Base-by-base conservation (phyloP, 495 filamentous ascomycete species). In the Xylaria castorea region DNA sequence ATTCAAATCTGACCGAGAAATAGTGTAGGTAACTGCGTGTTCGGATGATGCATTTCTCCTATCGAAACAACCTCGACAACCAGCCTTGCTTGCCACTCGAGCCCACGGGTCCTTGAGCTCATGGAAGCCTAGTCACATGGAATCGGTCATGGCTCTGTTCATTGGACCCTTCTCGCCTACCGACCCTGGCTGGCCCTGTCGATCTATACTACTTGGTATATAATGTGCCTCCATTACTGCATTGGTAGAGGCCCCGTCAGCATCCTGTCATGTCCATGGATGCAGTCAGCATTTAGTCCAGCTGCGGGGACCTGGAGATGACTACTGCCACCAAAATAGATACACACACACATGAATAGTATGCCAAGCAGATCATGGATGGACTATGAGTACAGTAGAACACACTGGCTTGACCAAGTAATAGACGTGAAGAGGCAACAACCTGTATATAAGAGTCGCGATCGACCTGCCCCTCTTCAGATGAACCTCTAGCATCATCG, bases 281-380 rank as follows among this genome's bases (percentile, higher is more conserved):
- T 38, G 25, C 70, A 36, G 55, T 71, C 70, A 71, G 70, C 70
- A 65, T 58, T 61, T 63, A 64, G 63, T 42, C 42, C 11, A 40
- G 34, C 40, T 66, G 61, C 48, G 60, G 70, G 61, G 34, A 66
- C 70, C 70, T 46, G 27, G 38, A 72, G 62, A 72, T 72, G 70
- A 72, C 70, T 72, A 67, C 62, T 60, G 16, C 20, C 63, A 53
- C 63, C 14, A 67, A 72, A 72, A 72, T 72, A 72, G 70, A 72
- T 27, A 65, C 60, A 11, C 63, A 46, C 40, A 46, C 18, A 51
- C 32, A 44, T 34, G 27, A 42, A 20, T 63, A n/a, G 42, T 27
- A 12, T 36, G 36, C 61, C 38, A 20, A 30, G 61, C 8, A 63
- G n/a, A 27, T 30, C 61, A 63, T 63, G 42, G 57, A 14, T 16